phyloP scores from a whole-genome alignment of 106 monocot species.

The Allium cepa region DNA sequence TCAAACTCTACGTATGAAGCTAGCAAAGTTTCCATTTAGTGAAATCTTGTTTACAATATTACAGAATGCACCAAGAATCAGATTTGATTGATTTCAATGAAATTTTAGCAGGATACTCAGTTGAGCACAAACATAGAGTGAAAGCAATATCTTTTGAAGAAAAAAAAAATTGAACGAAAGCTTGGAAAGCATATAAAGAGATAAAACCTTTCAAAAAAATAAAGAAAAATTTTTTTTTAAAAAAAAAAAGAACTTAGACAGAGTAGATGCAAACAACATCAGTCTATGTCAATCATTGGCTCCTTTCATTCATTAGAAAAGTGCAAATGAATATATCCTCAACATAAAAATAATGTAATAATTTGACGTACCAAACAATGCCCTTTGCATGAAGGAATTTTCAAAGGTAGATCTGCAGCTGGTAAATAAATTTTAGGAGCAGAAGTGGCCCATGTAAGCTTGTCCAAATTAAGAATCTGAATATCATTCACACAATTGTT shows the following conservation, averaged over 20 bases:
- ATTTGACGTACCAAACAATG: conserved; percentile 58
- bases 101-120: neutral
- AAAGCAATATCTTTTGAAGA: too few relatives aligned
- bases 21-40: neutral
- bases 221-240: too few relatives aligned
- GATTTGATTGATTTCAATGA: neutral
- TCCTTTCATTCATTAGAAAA: too few relatives aligned
- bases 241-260: too few relatives aligned
- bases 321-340: too few relatives aligned
- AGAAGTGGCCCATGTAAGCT: conserved; percentile 62
- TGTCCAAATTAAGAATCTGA: conserved; percentile 87
- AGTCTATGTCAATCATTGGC: too few relatives aligned
- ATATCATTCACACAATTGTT: conserved; percentile 1
- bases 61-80: neutral
- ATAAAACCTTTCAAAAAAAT: too few relatives aligned
- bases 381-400: conserved; percentile 86
- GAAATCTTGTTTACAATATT: neutral
- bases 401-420: conserved; percentile 42
- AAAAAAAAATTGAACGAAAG: neutral
- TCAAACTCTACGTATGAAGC: neutral
- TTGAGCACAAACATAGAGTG: neutral
- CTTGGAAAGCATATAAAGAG: too few relatives aligned
- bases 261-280: too few relatives aligned
- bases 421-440: conserved; percentile 55
- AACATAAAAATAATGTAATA: too few relatives aligned